Conservation (phyloP, 106 monocot genomes). For the Dioscorea alata region DNA sequence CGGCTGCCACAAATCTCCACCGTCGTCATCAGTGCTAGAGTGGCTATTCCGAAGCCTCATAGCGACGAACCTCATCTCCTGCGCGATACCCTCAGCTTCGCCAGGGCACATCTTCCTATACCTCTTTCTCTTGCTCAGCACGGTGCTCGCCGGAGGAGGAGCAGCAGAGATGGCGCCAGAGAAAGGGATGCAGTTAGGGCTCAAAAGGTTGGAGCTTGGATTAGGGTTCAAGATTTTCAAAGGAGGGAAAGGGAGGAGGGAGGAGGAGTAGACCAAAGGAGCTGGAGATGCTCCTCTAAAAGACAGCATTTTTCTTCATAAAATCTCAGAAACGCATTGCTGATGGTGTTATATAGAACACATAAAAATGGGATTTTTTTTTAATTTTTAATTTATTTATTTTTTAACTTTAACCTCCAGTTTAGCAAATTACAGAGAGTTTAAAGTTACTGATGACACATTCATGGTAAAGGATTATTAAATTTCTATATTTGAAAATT, state of each 20-base stretch:
- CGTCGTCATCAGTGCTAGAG: neutral
- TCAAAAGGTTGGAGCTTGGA: neutral
- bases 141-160: constrained; percentile 10
- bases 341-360: too few relatives aligned
- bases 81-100: constrained; percentile 68
- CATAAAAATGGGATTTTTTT: too few relatives aligned
- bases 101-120: constrained; percentile 75
- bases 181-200: neutral
- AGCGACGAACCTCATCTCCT: constrained; percentile 99
- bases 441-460: too few relatives aligned
- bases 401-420: too few relatives aligned
- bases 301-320: too few relatives aligned
- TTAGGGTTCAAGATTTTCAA: neutral
- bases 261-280: neutral
- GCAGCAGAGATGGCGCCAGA: neutral
- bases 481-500: too few relatives aligned
- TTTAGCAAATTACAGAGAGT: too few relatives aligned
- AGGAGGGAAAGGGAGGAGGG: neutral
- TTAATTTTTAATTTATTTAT: too few relatives aligned
- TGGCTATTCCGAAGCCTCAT: constrained; percentile 56
- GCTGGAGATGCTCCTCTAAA: neutral
- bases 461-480: too few relatives aligned
- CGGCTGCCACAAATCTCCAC: constrained; percentile 53
- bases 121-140: constrained; percentile 43
- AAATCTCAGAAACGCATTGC: too few relatives aligned